phyloP scores from a whole-genome alignment of 352 stramenopile genomes.

The Phytophthora agathidicida region DNA sequence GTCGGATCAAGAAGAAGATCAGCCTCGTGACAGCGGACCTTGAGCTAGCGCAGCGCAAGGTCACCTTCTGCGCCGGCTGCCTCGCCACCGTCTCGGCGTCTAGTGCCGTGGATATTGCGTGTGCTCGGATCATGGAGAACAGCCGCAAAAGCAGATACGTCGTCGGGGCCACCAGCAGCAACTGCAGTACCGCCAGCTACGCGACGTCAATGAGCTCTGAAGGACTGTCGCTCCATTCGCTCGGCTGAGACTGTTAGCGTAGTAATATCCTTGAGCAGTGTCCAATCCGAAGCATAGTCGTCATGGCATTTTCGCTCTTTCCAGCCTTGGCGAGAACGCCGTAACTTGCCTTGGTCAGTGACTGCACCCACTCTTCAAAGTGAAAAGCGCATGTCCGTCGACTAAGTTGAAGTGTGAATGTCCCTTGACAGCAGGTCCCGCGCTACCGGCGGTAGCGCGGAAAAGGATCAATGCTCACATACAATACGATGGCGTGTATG shows the following conservation, averaged over 20 bases:
- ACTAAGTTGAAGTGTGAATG: too few species aligned
- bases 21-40: constrained; percentile 27
- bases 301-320: too few species aligned
- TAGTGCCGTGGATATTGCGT: constrained; percentile 20
- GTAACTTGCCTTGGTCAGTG: too few species aligned
- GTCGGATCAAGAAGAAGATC: constrained; percentile 35
- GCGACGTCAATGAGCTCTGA: constrained; percentile 12
- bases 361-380: too few species aligned
- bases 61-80: constrained; percentile 22
- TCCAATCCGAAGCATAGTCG: not conserved
- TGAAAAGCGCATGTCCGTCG: too few species aligned
- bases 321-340: too few species aligned
- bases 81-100: constrained; percentile 20
- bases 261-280: not conserved
- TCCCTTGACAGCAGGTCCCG: too few species aligned
- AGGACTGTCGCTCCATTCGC: constrained; percentile 10
- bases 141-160: constrained; percentile 10
- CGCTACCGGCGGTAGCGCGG: too few species aligned
- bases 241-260: too few species aligned
- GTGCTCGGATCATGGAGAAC: constrained; percentile 17
- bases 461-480: too few species aligned
- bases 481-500: too few species aligned
- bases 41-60: constrained; percentile 29
- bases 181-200: constrained; percentile 5
- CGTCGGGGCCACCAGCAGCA: not conserved